A percentile compares a stretch with the other conserved stretches of the same genome.
Conservation (phyloP, 78 protist genomes). For the Dictyostelium discoideum region dicty_2.7 NC_007088.5:521501-522000, state of each 20-base stretch:
- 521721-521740: not conserved
- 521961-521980: not conserved
- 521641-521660: slow-evolving; percentile 31
- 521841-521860: not conserved
- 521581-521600: slow-evolving; percentile 64
- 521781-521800: slow-evolving; percentile 26
- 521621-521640: not conserved
- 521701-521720: not conserved
- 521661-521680: slow-evolving; percentile 21
- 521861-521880: not conserved
- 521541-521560: slow-evolving; percentile 15
- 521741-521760: not conserved
- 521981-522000: not conserved
- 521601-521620: not conserved
- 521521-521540: not conserved
- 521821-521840: not conserved
- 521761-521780: slow-evolving; percentile 51
- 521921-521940: slow-evolving; percentile 17
- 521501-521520: slow-evolving; percentile 22
- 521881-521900: not conserved
- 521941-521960: not conserved
- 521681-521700: slow-evolving; percentile 47
- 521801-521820: not conserved
- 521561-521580: slow-evolving; percentile 9
- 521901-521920: not conserved